Conservation (phyloP, 192 early-diverging fungal genomes). For the Coemansia guatemalensis region DNA sequence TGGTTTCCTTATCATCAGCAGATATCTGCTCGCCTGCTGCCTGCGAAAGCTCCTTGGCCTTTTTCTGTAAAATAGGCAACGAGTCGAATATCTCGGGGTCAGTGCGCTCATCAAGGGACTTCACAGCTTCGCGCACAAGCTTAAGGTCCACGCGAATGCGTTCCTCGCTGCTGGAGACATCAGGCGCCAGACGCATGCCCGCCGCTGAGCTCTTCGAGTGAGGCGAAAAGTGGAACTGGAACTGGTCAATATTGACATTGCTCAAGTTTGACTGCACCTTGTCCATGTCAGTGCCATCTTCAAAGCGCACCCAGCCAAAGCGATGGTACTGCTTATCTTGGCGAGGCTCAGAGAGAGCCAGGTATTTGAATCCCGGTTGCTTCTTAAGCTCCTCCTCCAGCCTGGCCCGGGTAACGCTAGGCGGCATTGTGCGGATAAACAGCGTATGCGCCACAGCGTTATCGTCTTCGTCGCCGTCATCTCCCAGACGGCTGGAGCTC, state of each 20-base stretch:
- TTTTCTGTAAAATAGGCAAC: slow-evolving; percentile 31
- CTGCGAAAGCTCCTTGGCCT: slow-evolving; percentile 31
- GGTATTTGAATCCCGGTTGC: slow-evolving; percentile 78
- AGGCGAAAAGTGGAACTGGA: slow-evolving; percentile 55
- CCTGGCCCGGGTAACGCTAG: slow-evolving; percentile 60
- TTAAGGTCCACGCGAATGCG: slow-evolving; percentile 76
- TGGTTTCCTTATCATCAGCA: slow-evolving; percentile 31
- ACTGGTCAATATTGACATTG: slow-evolving; percentile 56
- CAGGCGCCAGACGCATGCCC: slow-evolving; percentile 62
- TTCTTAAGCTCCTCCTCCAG: slow-evolving; percentile 65
- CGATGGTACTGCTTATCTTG: slow-evolving; percentile 82
- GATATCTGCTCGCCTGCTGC: slow-evolving; percentile 26
- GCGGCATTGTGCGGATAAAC: slow-evolving; percentile 82
- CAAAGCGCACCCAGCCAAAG: slow-evolving; percentile 91
- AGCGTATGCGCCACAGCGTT: slow-evolving; percentile 57
- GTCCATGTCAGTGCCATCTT: slow-evolving; percentile 80
- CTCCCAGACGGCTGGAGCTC: slow-evolving; percentile 20
- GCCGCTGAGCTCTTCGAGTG: slow-evolving; percentile 38
- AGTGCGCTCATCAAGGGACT: slow-evolving; percentile 43
- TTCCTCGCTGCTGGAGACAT: slow-evolving; percentile 65
- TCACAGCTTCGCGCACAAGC: slow-evolving; percentile 56
- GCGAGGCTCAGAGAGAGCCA: slow-evolving; percentile 84
- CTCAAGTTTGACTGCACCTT: slow-evolving; percentile 64
- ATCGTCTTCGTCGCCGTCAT: slow-evolving; percentile 48
- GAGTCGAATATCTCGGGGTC: slow-evolving; percentile 37